phyloP scores from a whole-genome alignment of 352 stramenopile species.

The Phytophthora kernoviae region DNA sequence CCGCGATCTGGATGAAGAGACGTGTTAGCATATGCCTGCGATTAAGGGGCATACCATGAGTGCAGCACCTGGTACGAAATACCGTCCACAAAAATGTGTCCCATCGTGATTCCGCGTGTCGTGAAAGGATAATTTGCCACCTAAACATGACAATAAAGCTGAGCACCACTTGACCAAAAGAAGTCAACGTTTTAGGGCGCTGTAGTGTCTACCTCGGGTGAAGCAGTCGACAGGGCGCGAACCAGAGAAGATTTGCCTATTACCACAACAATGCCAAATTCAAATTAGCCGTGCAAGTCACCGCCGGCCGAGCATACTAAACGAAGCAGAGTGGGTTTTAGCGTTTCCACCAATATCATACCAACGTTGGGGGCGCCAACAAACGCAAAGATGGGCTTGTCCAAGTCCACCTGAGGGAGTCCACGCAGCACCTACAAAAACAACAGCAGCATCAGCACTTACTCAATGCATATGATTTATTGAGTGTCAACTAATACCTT shows the following conservation, averaged over 20 bases:
- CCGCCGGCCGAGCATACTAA: background rate
- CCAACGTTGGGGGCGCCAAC: slow-evolving; percentile 86
- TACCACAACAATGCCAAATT: background rate
- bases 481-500: slow-evolving; percentile 36
- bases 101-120: slow-evolving; percentile 87
- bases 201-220: slow-evolving; percentile 59
- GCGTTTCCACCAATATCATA: slow-evolving; percentile 23
- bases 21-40: slow-evolving; percentile 1
- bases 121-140: slow-evolving; percentile 91
- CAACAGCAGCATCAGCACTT: background rate
- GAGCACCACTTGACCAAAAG: too few species aligned
- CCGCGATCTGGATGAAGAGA: slow-evolving; percentile 66
- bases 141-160: slow-evolving; percentile 28
- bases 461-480: background rate
- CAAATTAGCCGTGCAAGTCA: slow-evolving; percentile 1
- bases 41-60: background rate
- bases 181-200: background rate
- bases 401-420: slow-evolving; percentile 77
- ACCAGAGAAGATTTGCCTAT: slow-evolving; percentile 87
- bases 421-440: slow-evolving; percentile 62
- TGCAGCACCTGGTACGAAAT: slow-evolving; percentile 73
- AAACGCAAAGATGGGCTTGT: slow-evolving; percentile 86
- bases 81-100: slow-evolving; percentile 85
- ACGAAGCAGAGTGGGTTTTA: background rate
- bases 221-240: slow-evolving; percentile 77